Base-by-base conservation (phyloP, 1,284 basidiomycete species). In the Cryptococcus sp. region DNA sequence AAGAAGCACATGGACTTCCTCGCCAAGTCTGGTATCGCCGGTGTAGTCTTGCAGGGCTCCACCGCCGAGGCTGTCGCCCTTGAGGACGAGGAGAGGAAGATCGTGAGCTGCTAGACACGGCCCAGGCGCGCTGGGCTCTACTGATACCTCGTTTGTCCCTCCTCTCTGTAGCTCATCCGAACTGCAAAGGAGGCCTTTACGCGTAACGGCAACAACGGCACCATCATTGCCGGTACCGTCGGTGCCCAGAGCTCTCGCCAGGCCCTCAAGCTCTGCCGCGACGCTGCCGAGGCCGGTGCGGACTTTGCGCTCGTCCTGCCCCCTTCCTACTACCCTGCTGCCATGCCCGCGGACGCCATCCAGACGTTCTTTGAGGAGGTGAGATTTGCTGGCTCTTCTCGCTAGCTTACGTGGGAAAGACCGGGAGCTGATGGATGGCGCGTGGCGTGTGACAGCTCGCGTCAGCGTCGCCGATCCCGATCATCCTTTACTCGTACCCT, bases 11-110 rank as follows among this genome's bases (percentile, higher is more conserved):
- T 75, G 44, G 58, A 65, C 38, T 71, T 68, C 54, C 56, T 69
- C 28, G 67, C 63, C 16, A 53, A 51, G 38, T 55, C 65, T 12
- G 68, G 68, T 6, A 54, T 64, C 8, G 55, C 51, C n/a, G 75
- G 76, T 21, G 62, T 77, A 36, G 68, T 75, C 5, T 60, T 75
- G 3, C 66, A 68, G 46, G 76, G 76, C 3, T 68, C 66, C 8
- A 77, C 72, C 11, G 76, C 72, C 7, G 76, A 77, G 53, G 71
- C 74, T 4, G 72, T 76, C 16, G 53, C 71, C 1, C 60, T 76
- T 35, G 64, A 62, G 20, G 45, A 58, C 21, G 74, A 74, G 35
- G 74, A 76, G 59, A 52, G 66, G 23, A 69, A 62, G 46, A 46
- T 46, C 21, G 67, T 69, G 55, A 61, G 67, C 64, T 21, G 13